Conservation (phyloP, 2,329 filamentous ascomycete genomes). For the Cadophora luteo-olivacea region DNA sequence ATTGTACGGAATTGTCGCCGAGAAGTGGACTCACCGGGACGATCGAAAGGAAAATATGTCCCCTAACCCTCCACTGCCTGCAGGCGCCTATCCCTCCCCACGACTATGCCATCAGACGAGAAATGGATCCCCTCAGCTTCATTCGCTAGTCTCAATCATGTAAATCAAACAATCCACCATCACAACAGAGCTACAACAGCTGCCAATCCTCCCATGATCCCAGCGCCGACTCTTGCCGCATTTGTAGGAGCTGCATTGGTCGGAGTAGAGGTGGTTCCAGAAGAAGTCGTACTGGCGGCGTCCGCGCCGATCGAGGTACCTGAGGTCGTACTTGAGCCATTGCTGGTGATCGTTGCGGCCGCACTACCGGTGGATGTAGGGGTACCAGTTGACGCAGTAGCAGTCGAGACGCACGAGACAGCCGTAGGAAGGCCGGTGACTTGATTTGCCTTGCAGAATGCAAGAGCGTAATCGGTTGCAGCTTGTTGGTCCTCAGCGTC, state of each 20-base stretch:
- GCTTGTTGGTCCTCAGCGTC: conserved; percentile 47
- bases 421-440: conserved; percentile 42
- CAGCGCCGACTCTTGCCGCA: conserved; percentile 35
- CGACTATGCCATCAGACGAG: conserved; percentile 10
- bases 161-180: conserved; percentile 20
- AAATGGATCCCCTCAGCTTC: conserved; percentile 9
- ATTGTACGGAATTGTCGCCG: conserved; percentile 1
- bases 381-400: conserved; percentile 12
- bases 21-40: conserved; percentile 7
- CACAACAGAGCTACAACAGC: conserved; percentile 36
- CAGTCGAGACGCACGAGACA: conserved; percentile 32
- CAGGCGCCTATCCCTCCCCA: background rate
- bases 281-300: conserved; percentile 11
- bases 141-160: conserved; percentile 5
- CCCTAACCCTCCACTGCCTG: background rate
- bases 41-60: conserved; percentile 14
- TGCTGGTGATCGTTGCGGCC: conserved; percentile 15
- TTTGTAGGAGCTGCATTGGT: conserved; percentile 26
- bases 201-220: conserved; percentile 38
- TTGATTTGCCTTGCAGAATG: conserved; percentile 45
- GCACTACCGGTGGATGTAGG: conserved; percentile 12
- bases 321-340: background rate
- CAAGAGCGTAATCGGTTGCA: conserved; percentile 45
- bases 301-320: conserved; percentile 12
- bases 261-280: conserved; percentile 21